Evolutionary conservation across 2,329 filamentous ascomycete genomes (phyloP), one percentile per base, ranked within the genome.

Genomic region (Fusarium pseudonygamai): DNA sequence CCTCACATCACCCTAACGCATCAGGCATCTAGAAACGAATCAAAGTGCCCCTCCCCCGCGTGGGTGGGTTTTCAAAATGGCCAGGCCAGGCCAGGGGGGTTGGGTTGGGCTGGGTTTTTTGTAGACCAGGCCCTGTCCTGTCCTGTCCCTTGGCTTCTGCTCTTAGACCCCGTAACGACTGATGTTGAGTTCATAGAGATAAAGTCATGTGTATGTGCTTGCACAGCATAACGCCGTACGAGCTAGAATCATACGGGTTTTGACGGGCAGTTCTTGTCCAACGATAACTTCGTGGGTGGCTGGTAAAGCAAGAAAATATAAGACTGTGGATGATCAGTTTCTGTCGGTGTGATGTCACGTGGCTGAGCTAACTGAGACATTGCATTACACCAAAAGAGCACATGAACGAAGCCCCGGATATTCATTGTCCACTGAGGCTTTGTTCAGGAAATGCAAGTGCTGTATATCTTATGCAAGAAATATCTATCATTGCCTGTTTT

Each of bases 311-410:
- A 49, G 57, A 32, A 52, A 57, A 67, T 24, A 64, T 34, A 39
- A 43, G 50, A 57, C 57, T 53, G 49, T 69, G 72, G 64, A 67
- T 67, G 69, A 73, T 65, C 49, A 61, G 59, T 62, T 74, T 69
- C 61, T 72, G 72, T 77, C 75, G 75, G 75, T 78, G 75, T 78
- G 75, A 73, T 74, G 75, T 77, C 75, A 77, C 75, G 75, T 77
- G 75, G 75, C 70, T 67, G 62, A 65, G 59, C 56, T 34, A 46
- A 59, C 30, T 64, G 68, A 71, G 50, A 67, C 67, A 73, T 34
- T 30, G 34, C 28, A 40, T 22, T 30, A 16, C 28, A 24, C 47
- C 3, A 50, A n/a, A 28, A 52, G 30, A 52, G 12, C 45, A 39
- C 42, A 64, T 53, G 40, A 40, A 50, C 40, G 32, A 37, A 47